A percentile compares a stretch with the other conserved stretches of the same genome.
phyloP scores from a whole-genome alignment of 768 basidiomycete species.

The Lactarius hengduanensis region DNA sequence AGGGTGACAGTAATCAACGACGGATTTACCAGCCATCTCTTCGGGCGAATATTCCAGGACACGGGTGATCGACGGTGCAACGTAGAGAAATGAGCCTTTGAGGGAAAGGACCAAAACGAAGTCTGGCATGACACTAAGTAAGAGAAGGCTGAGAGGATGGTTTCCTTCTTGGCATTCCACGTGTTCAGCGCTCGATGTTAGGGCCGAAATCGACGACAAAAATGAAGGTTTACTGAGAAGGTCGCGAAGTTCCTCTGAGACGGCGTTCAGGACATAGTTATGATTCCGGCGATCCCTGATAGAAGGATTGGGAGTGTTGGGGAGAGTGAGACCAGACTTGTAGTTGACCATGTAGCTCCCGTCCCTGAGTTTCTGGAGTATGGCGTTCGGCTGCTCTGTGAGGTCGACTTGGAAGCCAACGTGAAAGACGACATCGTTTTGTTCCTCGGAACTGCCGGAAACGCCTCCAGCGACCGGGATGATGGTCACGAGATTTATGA shows the following conservation, averaged over 20 bases:
- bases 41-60: constrained; percentile 85
- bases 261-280: constrained; percentile 36
- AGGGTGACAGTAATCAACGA: constrained; percentile 83
- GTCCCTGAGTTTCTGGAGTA: constrained; percentile 73
- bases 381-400: constrained; percentile 79
- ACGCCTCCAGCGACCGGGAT: constrained; percentile 76
- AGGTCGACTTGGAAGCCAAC: constrained; percentile 97
- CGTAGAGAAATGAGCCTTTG: constrained; percentile 91
- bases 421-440: constrained; percentile 75
- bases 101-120: constrained; percentile 90
- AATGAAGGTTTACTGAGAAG: constrained; percentile 50
- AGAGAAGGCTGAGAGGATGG: constrained; percentile 53
- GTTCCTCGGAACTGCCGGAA: constrained; percentile 47
- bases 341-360: constrained; percentile 77
- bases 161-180: constrained; percentile 39
- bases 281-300: constrained; percentile 38
- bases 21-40: constrained; percentile 75
- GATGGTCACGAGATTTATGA: constrained; percentile 90
- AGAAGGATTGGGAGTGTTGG: constrained; percentile 27
- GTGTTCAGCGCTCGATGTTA: constrained; percentile 29
- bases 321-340: constrained; percentile 31
- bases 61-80: constrained; percentile 73
- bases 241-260: constrained; percentile 53
- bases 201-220: constrained; percentile 36
- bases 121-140: constrained; percentile 67